A percentile compares a stretch with the other conserved stretches of the same genome.
Conservation (phyloP, 83 land plant species). For the Picea abies region DNA sequence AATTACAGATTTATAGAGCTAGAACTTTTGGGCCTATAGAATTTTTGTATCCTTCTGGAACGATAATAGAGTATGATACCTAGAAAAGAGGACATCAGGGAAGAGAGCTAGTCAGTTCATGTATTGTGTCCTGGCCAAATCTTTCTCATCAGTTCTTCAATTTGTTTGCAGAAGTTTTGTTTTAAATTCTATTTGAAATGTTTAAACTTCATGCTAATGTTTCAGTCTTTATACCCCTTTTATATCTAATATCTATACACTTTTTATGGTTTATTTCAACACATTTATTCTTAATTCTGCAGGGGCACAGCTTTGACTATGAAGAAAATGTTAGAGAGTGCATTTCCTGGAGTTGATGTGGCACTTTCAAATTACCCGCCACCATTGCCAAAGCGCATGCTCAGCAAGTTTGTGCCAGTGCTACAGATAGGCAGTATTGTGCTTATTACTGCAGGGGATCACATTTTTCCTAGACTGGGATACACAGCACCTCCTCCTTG, state of each 20-base stretch:
- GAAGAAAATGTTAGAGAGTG: slow-evolving; percentile 59
- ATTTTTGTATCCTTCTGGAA: not conserved
- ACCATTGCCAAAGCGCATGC: slow-evolving; percentile 62
- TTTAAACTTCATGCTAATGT: not conserved
- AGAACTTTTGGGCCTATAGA: no score
- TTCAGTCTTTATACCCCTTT: not conserved
- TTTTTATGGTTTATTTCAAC: not conserved
- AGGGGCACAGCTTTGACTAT: slow-evolving; percentile 63
- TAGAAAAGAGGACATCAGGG: not conserved
- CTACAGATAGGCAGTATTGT: slow-evolving; percentile 51
- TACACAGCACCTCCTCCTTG: slow-evolving; percentile 53
- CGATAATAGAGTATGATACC: not conserved
- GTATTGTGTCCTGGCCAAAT: not conserved
- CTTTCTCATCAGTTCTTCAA: not conserved
- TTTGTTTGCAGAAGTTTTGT: not conserved
- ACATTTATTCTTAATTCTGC: not conserved
- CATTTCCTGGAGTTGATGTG: slow-evolving; percentile 61
- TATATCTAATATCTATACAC: not conserved
- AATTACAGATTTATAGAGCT: no score
- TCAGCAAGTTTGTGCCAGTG: slow-evolving; percentile 55
- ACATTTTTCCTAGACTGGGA: slow-evolving; percentile 69
- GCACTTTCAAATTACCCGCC: slow-evolving; percentile 60
- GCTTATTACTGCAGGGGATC: slow-evolving; percentile 56
- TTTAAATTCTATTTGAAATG: not conserved
- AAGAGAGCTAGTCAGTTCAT: not conserved